A percentile compares a stretch with the other conserved stretches of the same genome.
Evolutionary conservation across 495 filamentous ascomycete genomes (phyloP).

Genomic region (Talaromyces wortmannii): DNA sequence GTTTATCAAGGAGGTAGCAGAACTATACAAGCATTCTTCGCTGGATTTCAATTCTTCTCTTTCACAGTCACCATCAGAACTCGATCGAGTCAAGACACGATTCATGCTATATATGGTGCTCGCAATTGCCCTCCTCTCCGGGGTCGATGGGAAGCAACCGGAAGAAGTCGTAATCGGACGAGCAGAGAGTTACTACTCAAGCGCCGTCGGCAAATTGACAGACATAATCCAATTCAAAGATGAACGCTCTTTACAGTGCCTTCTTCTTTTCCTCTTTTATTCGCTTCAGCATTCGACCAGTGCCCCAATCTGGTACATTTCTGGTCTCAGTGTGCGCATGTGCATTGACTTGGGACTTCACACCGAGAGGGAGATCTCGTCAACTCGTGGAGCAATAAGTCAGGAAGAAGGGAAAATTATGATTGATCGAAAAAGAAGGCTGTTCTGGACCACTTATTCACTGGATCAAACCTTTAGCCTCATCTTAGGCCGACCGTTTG

Average conservation of each 20-base stretch:
- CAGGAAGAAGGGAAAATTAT: neutral
- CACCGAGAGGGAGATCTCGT: neutral
- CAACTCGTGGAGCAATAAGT: neutral
- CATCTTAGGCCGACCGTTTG: neutral
- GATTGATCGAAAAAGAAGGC: neutral
- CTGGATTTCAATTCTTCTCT: neutral
- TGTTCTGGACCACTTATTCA: neutral
- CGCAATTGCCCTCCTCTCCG: neutral
- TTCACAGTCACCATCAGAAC: neutral
- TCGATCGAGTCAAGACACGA: neutral
- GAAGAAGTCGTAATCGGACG: neutral
- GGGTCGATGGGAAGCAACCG: neutral
- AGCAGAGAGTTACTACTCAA: neutral
- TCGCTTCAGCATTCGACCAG: neutral
- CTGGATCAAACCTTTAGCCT: neutral
- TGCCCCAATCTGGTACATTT: neutral
- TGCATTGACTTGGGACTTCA: neutral
- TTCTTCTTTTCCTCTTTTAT: neutral
- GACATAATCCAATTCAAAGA: neutral
- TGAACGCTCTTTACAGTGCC: neutral
- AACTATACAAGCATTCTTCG: neutral
- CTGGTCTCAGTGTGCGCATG: neutral
- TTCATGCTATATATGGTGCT: neutral
- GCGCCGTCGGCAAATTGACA: neutral
- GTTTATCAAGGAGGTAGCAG: neutral